phyloP scores from a whole-genome alignment of 371 early-diverging fungal species.

The Nematocida ausubeli region DNA sequence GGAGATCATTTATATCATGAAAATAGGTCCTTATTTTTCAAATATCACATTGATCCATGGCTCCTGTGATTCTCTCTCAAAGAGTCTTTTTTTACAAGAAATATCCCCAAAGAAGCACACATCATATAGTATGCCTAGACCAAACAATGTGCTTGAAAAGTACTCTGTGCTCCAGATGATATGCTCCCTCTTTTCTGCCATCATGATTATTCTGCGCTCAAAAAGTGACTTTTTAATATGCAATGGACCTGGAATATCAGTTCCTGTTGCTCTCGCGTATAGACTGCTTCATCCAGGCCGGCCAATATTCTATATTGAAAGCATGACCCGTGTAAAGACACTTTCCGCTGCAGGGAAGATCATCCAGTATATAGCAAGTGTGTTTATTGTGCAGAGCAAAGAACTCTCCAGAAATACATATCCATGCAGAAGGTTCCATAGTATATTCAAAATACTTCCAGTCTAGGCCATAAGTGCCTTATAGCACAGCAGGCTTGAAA shows the following conservation, averaged over 20 bases:
- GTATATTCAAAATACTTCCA: slow-evolving; percentile 22
- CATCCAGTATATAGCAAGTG: slow-evolving; percentile 34
- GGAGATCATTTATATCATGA: slow-evolving; percentile 46
- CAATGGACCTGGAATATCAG: slow-evolving; percentile 50
- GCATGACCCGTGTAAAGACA: slow-evolving; percentile 18
- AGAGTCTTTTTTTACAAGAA: not conserved
- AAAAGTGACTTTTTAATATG: slow-evolving; percentile 30
- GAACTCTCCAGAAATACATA: not conserved
- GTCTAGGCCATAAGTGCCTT: no score
- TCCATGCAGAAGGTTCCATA: slow-evolving; percentile 26
- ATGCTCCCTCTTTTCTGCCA: slow-evolving; percentile 1
- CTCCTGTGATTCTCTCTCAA: slow-evolving; percentile 14
- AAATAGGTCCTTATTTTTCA: slow-evolving; percentile 4
- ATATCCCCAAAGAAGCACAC: not conserved
- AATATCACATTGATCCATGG: not conserved
- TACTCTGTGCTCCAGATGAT: slow-evolving; percentile 33
- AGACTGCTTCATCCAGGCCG: slow-evolving; percentile 6
- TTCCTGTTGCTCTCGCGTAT: not conserved
- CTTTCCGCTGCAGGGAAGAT: slow-evolving; percentile 38
- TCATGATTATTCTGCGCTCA: not conserved
- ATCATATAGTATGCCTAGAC: slow-evolving; percentile 10
- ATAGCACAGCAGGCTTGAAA: no score
- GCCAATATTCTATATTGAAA: slow-evolving; percentile 33
- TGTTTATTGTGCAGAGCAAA: slow-evolving; percentile 50
- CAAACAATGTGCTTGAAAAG: slow-evolving; percentile 21